phyloP scores from a whole-genome alignment of 768 basidiomycete species.

The Tylopilus vinaceipallidus region DNA sequence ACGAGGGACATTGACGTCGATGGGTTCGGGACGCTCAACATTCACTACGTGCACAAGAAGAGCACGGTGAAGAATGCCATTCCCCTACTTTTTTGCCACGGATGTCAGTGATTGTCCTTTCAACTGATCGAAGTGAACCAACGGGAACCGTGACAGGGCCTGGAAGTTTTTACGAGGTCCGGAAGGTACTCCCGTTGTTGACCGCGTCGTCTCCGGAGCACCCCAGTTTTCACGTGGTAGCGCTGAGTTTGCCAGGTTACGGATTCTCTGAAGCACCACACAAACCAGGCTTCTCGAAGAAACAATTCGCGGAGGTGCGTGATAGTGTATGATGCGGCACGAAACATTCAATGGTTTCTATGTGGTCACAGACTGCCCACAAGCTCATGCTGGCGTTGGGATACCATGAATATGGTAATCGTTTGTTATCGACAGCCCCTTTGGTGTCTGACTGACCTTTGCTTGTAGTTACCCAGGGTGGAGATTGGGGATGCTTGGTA shows the following conservation, averaged over 20 bases:
- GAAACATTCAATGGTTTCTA: background rate
- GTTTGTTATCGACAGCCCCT: background rate
- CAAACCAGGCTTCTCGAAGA: slow-evolving; percentile 46
- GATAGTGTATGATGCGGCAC: background rate
- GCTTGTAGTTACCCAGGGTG: slow-evolving; percentile 44
- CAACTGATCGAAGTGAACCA: background rate
- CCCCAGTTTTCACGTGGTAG: slow-evolving; percentile 65
- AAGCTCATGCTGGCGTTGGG: slow-evolving; percentile 50
- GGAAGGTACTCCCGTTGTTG: slow-evolving; percentile 56
- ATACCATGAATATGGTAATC: slow-evolving; percentile 48
- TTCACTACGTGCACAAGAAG: slow-evolving; percentile 59
- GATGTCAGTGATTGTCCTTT: slow-evolving; percentile 37
- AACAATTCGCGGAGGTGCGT: slow-evolving; percentile 55
- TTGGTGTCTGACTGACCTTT: background rate
- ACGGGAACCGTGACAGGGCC: slow-evolving; percentile 42
- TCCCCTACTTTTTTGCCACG: slow-evolving; percentile 63
- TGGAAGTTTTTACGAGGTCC: slow-evolving; percentile 46
- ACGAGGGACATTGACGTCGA: slow-evolving; percentile 49
- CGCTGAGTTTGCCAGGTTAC: slow-evolving; percentile 55
- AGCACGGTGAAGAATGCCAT: slow-evolving; percentile 44
- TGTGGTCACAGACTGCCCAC: slow-evolving; percentile 36
- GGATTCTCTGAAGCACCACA: slow-evolving; percentile 59
- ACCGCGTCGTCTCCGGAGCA: slow-evolving; percentile 35
- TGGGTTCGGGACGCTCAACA: slow-evolving; percentile 45
- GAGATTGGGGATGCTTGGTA: slow-evolving; percentile 46